A percentile compares a stretch with the other conserved stretches of the same genome.
phyloP scores from a whole-genome alignment of 2,329 filamentous ascomycete genomes.

The Epichloe scottii region DNA sequence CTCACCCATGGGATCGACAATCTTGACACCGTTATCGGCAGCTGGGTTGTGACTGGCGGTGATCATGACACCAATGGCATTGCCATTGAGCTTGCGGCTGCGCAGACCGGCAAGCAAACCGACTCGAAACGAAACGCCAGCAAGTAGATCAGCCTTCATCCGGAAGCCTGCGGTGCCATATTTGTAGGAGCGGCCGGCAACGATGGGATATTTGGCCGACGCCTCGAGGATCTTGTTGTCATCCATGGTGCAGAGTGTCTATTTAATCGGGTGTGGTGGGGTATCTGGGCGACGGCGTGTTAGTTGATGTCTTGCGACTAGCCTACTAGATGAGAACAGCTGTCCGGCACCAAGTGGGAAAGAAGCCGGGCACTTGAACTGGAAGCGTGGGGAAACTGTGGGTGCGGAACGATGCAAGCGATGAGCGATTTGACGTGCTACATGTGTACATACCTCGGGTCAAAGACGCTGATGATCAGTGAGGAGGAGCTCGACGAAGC shows the following conservation, averaged over 20 bases:
- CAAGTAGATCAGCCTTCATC: constrained; percentile 66
- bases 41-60: constrained; percentile 89
- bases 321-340: neutral
- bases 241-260: constrained; percentile 30
- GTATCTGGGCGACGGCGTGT: neutral
- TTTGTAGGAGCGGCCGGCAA: constrained; percentile 42
- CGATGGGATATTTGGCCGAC: constrained; percentile 49
- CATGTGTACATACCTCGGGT: neutral
- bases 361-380: neutral
- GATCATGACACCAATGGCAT: constrained; percentile 94
- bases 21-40: constrained; percentile 83
- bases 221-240: constrained; percentile 44
- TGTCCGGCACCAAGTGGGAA: neutral
- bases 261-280: neutral
- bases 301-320: neutral
- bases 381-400: neutral
- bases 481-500: neutral
- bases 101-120: constrained; percentile 80
- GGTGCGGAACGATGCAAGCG: neutral
- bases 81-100: constrained; percentile 77
- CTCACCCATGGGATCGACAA: constrained; percentile 94
- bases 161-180: constrained; percentile 58
- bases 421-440: neutral
- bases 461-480: neutral
- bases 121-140: constrained; percentile 85